phyloP scores from a whole-genome alignment of 352 stramenopile species.

The Phytophthora citrophthora region DNA sequence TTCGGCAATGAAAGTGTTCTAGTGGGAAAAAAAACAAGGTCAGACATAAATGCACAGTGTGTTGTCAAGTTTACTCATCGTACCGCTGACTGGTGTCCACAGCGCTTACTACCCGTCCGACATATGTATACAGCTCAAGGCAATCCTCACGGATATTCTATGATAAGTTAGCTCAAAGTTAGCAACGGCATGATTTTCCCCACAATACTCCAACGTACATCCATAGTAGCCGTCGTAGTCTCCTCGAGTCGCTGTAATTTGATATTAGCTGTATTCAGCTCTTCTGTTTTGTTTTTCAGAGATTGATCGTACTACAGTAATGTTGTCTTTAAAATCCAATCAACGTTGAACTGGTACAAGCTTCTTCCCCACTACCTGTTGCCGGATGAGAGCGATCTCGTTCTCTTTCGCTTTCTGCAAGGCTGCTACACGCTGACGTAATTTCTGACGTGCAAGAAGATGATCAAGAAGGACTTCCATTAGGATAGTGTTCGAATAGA shows the following conservation, averaged over 20 bases:
- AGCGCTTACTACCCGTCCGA: slow-evolving; percentile 48
- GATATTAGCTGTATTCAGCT: slow-evolving; percentile 40
- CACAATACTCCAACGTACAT: slow-evolving; percentile 38
- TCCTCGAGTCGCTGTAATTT: slow-evolving; percentile 50
- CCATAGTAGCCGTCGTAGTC: slow-evolving; percentile 43
- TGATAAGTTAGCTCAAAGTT: background rate
- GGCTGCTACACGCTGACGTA: slow-evolving; percentile 52
- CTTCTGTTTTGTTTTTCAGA: slow-evolving; percentile 55
- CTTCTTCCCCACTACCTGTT: slow-evolving; percentile 42
- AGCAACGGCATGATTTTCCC: background rate
- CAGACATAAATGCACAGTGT: background rate
- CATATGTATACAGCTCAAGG: slow-evolving; percentile 69
- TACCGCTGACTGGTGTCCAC: slow-evolving; percentile 37
- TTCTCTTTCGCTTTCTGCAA: slow-evolving; percentile 71
- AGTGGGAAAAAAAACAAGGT: slow-evolving; percentile 1
- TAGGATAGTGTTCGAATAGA: background rate
- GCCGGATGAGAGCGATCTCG: slow-evolving; percentile 74
- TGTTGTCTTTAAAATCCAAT: no score
- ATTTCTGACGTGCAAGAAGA: slow-evolving; percentile 27
- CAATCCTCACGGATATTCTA: slow-evolving; percentile 76
- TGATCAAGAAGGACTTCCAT: background rate
- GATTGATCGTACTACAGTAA: slow-evolving; percentile 63
- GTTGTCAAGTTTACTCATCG: background rate
- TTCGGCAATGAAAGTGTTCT: slow-evolving; percentile 50
- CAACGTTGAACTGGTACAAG: background rate